Base-by-base conservation (phyloP, 2,329 filamentous ascomycete genomes). In the Penicillium sp. region DNA sequence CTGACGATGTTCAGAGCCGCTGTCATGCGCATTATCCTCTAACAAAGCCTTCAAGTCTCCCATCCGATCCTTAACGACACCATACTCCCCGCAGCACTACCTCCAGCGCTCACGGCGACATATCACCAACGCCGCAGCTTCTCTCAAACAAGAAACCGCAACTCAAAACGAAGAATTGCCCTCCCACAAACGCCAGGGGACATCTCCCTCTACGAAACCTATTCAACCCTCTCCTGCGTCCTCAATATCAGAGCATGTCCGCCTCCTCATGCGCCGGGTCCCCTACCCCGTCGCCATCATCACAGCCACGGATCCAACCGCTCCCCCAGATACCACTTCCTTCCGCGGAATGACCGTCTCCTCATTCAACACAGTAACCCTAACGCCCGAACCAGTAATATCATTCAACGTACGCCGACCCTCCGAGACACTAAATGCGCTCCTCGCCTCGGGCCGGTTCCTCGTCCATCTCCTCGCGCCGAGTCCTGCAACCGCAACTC, bases 331-430 rank as follows among this genome's bases (percentile, higher is more conserved):
- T 25, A 59, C 65, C 42, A 63, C 64, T 14, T 68, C 69, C 12
- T 78, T 77, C 62, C 76, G 79, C 38, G 84, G 81, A 43, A 84
- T 86, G 65, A 86, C 84, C 8, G 82, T 88, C 35, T 88, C 86
- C 3, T 88, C 85, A 1, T 83, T 88, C 72, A 86, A 76, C 61
- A 85, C 84, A 4, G 83, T 88, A 14, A 82, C 84, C 0, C 74
- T 88, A 3, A 69, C 77, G 34, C 86, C 86, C 1, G 63, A 70
- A 1, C 84, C 86, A 0, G 77, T 84, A n/a, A 77, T 88, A 28
- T 85, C 84, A 0, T 88, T 88, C 78, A 88, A 88, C 62, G 78
- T 88, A 57, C 82, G 81, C 54, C 66, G 79, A 1, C 83, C 84
- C 1, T 87, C 85, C 0, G 77, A 81, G 39, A 87, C 85, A 0